Conservation (phyloP, 225 moss, liverwort and hornwort species). For the Antitrichia curtipendula region DNA sequence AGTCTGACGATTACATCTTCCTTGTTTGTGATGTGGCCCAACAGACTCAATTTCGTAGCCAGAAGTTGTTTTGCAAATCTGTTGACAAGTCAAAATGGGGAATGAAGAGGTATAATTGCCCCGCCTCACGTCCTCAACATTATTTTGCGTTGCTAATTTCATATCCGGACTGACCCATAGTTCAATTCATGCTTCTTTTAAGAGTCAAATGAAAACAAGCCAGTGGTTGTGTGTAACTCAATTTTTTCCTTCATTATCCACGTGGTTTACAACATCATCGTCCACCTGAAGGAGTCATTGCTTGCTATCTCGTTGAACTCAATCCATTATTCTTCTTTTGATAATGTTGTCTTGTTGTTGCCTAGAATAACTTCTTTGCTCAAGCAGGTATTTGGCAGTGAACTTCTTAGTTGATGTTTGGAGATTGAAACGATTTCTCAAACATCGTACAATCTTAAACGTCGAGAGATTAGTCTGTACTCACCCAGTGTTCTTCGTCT, state of each 20-base stretch:
- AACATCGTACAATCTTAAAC: neutral
- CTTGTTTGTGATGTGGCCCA: neutral
- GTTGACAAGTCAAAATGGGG: constrained; percentile 14
- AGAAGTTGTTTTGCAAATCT: neutral
- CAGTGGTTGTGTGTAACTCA: neutral
- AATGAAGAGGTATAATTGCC: constrained; percentile 14
- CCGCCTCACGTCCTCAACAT: neutral
- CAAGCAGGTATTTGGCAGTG: neutral
- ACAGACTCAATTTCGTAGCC: neutral
- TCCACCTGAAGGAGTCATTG: neutral
- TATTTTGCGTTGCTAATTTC: neutral
- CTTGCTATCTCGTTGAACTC: neutral
- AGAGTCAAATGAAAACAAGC: neutral
- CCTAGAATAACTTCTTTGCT: neutral
- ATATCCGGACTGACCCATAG: neutral
- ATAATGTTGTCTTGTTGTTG: neutral
- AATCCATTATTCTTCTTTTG: neutral
- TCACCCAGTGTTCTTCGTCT: neutral
- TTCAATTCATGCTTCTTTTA: neutral
- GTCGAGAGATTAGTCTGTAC: neutral
- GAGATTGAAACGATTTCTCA: neutral
- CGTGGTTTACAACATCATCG: neutral
- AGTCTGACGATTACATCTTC: neutral
- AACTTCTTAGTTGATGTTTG: neutral
- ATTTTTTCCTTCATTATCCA: neutral